Evolutionary conservation across 257 asterid species (phyloP).

Genomic region (Jacaranda mimosifolia): DNA sequence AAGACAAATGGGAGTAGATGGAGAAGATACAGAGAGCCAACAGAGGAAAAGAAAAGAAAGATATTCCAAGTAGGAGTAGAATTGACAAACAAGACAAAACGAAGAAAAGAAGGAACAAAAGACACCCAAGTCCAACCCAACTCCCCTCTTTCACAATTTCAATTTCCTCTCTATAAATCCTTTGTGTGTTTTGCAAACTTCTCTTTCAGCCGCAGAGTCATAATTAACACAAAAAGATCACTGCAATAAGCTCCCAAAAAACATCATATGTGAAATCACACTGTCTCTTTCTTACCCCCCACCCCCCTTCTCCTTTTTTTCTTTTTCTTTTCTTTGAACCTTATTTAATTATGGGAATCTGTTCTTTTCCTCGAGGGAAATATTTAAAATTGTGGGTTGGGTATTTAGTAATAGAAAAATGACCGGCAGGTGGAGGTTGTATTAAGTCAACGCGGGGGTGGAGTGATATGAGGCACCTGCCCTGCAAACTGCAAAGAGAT

Average conservation of each 20-base stretch:
- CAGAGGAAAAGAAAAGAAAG: conserved; percentile 23
- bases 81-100: neutral
- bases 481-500: conserved; percentile 26
- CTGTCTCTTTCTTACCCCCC: conserved; percentile 34
- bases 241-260: conserved; percentile 52
- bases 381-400: neutral
- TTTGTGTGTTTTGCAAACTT: neutral
- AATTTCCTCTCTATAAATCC: neutral
- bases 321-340: conserved; percentile 13
- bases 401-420: conserved; percentile 21
- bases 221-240: conserved; percentile 36
- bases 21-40: conserved; percentile 13
- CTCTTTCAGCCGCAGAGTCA: conserved; percentile 30
- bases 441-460: conserved; percentile 58
- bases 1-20: conserved; percentile 18
- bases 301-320: too few species aligned
- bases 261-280: conserved; percentile 47
- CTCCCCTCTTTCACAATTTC: neutral
- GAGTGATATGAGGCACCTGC: too few species aligned
- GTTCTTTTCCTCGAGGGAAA: neutral
- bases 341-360: conserved; percentile 40
- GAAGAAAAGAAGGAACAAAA: conserved; percentile 17
- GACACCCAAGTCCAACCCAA: neutral
- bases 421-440: conserved; percentile 60
- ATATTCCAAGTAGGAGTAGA: conserved; percentile 6